Conservation (phyloP, 2,329 filamentous ascomycete species). For the Pseudogymnoascus sp. region DNA sequence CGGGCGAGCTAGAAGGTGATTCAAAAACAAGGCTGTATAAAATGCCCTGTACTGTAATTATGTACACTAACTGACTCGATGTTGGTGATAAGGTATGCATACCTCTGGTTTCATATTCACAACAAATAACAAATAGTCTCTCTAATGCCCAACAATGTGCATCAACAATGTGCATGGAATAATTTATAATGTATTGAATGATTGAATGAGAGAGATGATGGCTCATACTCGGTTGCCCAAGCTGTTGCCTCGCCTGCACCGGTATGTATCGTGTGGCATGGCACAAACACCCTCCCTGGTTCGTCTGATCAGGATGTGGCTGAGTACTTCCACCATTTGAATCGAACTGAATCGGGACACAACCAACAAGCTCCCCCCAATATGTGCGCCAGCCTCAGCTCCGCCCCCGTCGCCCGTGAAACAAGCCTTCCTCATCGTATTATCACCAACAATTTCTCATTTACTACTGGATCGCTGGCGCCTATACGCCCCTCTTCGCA, state of each 20-base stretch:
- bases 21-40: constrained; percentile 5
- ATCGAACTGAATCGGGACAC: not conserved
- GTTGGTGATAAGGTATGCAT: not conserved
- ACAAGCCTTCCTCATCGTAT: not conserved
- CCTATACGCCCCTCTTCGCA: constrained; percentile 8
- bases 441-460: constrained; percentile 5
- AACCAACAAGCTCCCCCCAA: not conserved
- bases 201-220: not conserved
- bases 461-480: constrained; percentile 5
- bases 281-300: not conserved
- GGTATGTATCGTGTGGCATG: constrained; percentile 1
- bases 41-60: not conserved
- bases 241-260: not conserved
- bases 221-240: not conserved
- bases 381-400: not conserved
- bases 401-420: constrained; percentile 1
- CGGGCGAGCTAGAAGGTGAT: not conserved
- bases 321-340: not conserved
- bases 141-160: not conserved
- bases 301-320: constrained; percentile 4
- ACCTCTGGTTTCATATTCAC: not conserved
- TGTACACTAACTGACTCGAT: not conserved
- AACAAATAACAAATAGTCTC: not conserved
- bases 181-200: not conserved
- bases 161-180: not conserved